Evolutionary conservation across 306 rosid species (phyloP).

Genomic region (Senna siamea): DNA sequence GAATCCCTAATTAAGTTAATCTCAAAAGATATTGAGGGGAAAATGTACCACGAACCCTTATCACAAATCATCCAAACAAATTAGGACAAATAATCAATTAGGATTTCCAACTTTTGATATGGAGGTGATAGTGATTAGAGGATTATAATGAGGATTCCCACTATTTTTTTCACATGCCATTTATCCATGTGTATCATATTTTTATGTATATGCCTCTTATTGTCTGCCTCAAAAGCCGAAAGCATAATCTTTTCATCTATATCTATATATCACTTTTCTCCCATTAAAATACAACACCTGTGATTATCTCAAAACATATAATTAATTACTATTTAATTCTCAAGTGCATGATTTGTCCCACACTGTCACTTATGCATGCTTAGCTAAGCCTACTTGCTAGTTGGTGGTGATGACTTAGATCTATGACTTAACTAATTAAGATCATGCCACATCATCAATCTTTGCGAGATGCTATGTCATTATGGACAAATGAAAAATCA

Average conservation of each 20-base stretch:
- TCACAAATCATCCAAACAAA: constrained; percentile 43
- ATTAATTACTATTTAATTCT: neutral
- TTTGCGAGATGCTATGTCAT: too few relatives aligned
- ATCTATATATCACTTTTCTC: constrained; percentile 14
- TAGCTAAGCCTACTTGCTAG: constrained; percentile 41
- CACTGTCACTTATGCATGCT: constrained; percentile 40
- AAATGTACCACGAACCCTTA: constrained; percentile 34
- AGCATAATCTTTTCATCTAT: constrained; percentile 37
- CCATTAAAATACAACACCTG: constrained; percentile 28
- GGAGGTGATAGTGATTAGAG: constrained; percentile 14
- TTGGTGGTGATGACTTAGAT: constrained; percentile 38
- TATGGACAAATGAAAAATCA: too few relatives aligned
- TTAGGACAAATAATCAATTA: constrained; percentile 1
- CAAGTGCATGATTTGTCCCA: constrained; percentile 43
- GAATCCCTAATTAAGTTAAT: constrained; percentile 34
- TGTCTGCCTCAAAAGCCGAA: constrained; percentile 36
- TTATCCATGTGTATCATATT: too few relatives aligned
- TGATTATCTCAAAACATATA: constrained; percentile 44
- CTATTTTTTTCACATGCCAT: too few relatives aligned
- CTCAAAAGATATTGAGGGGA: constrained; percentile 4
- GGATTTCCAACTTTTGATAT: neutral
- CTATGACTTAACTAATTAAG: constrained; percentile 34
- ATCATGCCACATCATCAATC: constrained; percentile 51
- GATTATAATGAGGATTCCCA: too few relatives aligned
- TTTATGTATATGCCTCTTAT: too few relatives aligned